Evolutionary conservation across 1,284 basidiomycete species (phyloP), one percentile per base, ranked within the genome.

Genomic region (Malassezia globosa): DNA sequence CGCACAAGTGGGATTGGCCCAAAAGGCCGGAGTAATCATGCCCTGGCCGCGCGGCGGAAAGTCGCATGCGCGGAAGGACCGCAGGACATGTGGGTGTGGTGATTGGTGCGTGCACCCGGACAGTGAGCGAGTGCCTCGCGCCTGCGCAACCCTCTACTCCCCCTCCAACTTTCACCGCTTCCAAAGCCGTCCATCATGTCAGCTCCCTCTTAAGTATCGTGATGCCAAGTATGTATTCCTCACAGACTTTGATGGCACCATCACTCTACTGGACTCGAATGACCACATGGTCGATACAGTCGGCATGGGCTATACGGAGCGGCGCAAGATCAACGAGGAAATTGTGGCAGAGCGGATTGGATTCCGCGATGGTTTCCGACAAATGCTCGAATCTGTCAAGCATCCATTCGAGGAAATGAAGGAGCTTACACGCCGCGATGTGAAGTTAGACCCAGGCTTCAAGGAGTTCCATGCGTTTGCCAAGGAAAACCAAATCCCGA

Each of bases 281-380:
- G 67, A 70, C 57, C 64, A 69, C 61, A 70, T 70, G 67, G 66
- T 70, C 51, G 67, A 70, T 56, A 65, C 60, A 13, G 56, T 60
- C 46, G 67, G 67, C 36, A 70, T 70, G 67, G 67, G 63, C 44
- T 70, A 70, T 63, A 58, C 58, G 22, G 66, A 64, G 51, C 66
- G 67, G 29, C 54, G 67, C n/a, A 69, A 69, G 59, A 52, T 70
- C 57, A 69, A 69, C 51, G 67, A 67, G 41, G 59, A 64, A 42
- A 69, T 70, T 42, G 58, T 70, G 54, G 43, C 57, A 37, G 67
- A 69, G 59, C 56, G 59, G 26, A 41, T 66, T 31, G 55, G 51
- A 27, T 70, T 64, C 65, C 66, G 62, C 36, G 67, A 70, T 11
- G 67, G 67, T 19, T 70, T 70, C 64, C 58, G 61, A 37, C 40